These are phyloP conservation scores for Flaveria floridana DNA, from an alignment of 140 eudicot species.

Conservation along the genomic window DNA sequence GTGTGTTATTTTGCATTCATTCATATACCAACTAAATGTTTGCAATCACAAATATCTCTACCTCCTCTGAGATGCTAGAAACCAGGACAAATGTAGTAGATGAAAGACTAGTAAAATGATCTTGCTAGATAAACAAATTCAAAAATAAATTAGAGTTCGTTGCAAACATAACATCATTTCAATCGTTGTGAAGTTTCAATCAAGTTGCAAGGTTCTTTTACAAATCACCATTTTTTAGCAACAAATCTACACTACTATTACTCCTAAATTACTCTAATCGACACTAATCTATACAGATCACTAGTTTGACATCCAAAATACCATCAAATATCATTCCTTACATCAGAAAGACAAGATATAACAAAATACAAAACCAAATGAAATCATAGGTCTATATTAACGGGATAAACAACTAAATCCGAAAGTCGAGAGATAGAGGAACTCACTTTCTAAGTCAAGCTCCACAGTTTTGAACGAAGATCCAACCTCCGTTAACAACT, in stretches of 20 bases:
- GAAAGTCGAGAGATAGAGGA: background rate
- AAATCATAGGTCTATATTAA: background rate
- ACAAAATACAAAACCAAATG: background rate
- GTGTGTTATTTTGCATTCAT: background rate
- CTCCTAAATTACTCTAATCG: too few relatives aligned
- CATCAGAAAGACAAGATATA: conserved; percentile 2
- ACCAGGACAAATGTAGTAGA: background rate
- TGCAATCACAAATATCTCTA: background rate
- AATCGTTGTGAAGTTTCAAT: background rate
- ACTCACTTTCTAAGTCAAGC: conserved; percentile 70
- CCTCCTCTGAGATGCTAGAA: background rate
- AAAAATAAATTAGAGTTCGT: background rate
- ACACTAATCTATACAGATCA: background rate
- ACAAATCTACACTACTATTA: too few relatives aligned
- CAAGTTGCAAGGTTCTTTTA: background rate
- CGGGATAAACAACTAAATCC: background rate
- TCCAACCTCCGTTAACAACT: conserved; percentile 55
- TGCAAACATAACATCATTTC: background rate
- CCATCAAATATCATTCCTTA: background rate
- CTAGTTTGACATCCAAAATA: background rate
- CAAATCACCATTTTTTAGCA: background rate
- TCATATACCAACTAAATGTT: conserved; percentile 4
- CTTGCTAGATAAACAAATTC: conserved; percentile 11
- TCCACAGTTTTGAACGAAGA: conserved; percentile 69
- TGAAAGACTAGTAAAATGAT: background rate